Conservation (phyloP, 192 early-diverging fungal genomes). For the Hyaloraphidium curvatum region DNA sequence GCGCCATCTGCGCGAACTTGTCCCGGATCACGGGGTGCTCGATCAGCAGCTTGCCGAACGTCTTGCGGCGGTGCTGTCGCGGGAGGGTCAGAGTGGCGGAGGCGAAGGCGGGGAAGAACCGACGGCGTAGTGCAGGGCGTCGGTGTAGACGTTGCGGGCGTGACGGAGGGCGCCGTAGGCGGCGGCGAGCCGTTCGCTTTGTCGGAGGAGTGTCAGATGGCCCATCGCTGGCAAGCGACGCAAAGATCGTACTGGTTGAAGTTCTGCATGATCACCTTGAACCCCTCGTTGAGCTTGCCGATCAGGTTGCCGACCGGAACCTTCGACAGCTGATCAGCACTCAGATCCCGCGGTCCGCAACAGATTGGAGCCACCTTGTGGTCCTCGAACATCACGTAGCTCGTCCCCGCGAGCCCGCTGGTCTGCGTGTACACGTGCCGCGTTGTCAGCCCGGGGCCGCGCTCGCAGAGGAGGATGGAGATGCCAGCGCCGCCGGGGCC, state of each 20-base stretch:
- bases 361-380: too few relatives aligned
- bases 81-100: too few relatives aligned
- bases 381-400: constrained; percentile 34
- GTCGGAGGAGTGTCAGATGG: too few relatives aligned
- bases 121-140: constrained; percentile 2
- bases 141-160: too few relatives aligned
- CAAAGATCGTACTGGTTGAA: constrained; percentile 75
- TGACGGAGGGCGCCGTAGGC: too few relatives aligned
- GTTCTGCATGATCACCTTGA: constrained; percentile 39
- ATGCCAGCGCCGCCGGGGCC: constrained; percentile 58
- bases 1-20: constrained; percentile 58
- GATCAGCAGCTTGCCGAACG: constrained; percentile 67
- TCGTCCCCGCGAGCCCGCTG: constrained; percentile 11
- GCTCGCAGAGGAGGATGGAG: constrained; percentile 50
- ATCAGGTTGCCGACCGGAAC: constrained; percentile 67
- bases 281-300: constrained; percentile 67
- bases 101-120: too few relatives aligned
- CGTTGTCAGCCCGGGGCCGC: constrained; percentile 42
- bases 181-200: too few relatives aligned
- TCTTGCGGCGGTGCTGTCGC: constrained; percentile 68
- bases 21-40: constrained; percentile 59
- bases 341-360: too few relatives aligned
- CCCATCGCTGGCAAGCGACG: too few relatives aligned
- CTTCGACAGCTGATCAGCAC: constrained; percentile 53
- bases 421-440: constrained; percentile 49